A percentile compares a stretch with the other conserved stretches of the same genome.
phyloP scores from a whole-genome alignment of 1,139 yeast genomes.

The Groenewaldozyma sp. region DNA sequence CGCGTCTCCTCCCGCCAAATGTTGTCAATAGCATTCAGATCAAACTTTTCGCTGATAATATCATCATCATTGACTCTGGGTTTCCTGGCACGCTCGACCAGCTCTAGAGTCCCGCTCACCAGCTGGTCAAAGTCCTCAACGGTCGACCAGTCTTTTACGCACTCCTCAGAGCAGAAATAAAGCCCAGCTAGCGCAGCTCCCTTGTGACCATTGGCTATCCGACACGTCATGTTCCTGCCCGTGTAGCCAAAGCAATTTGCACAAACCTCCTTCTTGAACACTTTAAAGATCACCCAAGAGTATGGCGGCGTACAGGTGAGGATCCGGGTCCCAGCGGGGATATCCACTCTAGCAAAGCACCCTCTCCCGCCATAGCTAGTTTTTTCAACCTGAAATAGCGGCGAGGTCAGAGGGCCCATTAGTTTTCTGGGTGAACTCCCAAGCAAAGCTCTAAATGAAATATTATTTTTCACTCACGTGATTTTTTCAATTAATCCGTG shows the following conservation, averaged over 20 bases:
- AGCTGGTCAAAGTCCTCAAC: constrained; percentile 26
- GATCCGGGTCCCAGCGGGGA: constrained; percentile 37
- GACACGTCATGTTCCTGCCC: constrained; percentile 40
- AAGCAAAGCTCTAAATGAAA: too few relatives aligned
- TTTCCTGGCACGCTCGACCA: constrained; percentile 19
- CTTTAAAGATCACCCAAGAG: constrained; percentile 42
- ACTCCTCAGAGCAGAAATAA: constrained; percentile 46
- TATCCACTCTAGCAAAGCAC: constrained; percentile 41
- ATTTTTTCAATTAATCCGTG: too few relatives aligned
- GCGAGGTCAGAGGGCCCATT: not conserved
- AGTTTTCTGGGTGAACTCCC: too few relatives aligned
- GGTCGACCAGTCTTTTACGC: constrained; percentile 33
- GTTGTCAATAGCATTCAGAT: constrained; percentile 1
- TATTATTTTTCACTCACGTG: too few relatives aligned
- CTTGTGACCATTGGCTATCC: constrained; percentile 11
- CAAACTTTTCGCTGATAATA: not conserved
- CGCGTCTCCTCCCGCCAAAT: constrained; percentile 16
- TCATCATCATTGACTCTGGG: not conserved
- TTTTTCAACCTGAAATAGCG: constrained; percentile 14
- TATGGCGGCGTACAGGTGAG: constrained; percentile 37
- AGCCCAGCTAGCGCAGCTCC: constrained; percentile 36
- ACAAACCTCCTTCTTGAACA: constrained; percentile 61
- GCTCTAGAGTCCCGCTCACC: constrained; percentile 25
- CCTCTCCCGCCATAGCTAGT: constrained; percentile 49
- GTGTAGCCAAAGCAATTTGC: constrained; percentile 44